Percentiles rank a stretch among this genome's conserved stretches.
These are phyloP conservation scores for Rhizopogon vulgaris DNA, from an alignment of 768 basidiomycete genomes.

Conservation along the genomic window DNA sequence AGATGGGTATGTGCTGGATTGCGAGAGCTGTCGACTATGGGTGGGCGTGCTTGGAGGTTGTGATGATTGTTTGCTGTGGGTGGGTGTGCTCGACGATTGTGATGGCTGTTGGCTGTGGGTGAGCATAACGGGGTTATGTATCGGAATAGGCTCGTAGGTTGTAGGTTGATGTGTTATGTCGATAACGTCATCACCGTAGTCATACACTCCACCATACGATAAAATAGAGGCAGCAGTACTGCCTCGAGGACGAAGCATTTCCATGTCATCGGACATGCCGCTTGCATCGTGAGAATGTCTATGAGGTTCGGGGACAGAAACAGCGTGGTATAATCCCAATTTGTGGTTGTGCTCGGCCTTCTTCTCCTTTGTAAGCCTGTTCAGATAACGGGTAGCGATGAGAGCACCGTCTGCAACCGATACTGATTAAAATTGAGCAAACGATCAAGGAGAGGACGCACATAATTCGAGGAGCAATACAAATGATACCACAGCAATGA, in stretches of 20 bases:
- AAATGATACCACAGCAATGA: slow-evolving; percentile 36
- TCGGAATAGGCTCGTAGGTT: slow-evolving; percentile 13
- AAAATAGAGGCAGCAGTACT: slow-evolving; percentile 3
- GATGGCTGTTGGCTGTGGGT: slow-evolving; percentile 2
- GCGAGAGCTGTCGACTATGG: neutral
- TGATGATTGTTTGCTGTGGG: slow-evolving; percentile 1
- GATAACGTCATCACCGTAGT: slow-evolving; percentile 12
- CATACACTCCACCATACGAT: slow-evolving; percentile 4
- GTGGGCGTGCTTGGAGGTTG: neutral
- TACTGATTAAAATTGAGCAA: neutral
- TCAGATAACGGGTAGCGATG: slow-evolving; percentile 48
- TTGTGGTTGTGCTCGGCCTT: slow-evolving; percentile 29
- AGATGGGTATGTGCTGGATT: neutral
- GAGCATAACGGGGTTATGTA: slow-evolving; percentile 12
- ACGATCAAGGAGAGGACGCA: slow-evolving; percentile 26
- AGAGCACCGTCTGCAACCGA: slow-evolving; percentile 43
- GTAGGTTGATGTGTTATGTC: slow-evolving; percentile 14
- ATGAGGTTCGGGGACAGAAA: slow-evolving; percentile 12
- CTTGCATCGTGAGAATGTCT: slow-evolving; percentile 19
- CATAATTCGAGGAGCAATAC: slow-evolving; percentile 52
- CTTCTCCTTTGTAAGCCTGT: slow-evolving; percentile 48
- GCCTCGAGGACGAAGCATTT: slow-evolving; percentile 17
- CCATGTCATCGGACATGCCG: slow-evolving; percentile 16
- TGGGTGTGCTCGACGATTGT: neutral
- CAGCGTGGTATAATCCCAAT: slow-evolving; percentile 26